Percentiles rank a stretch among this genome's conserved stretches.
Evolutionary conservation across 441 rosid species (phyloP).

Genomic region (Raphanus hybrid): DNA sequence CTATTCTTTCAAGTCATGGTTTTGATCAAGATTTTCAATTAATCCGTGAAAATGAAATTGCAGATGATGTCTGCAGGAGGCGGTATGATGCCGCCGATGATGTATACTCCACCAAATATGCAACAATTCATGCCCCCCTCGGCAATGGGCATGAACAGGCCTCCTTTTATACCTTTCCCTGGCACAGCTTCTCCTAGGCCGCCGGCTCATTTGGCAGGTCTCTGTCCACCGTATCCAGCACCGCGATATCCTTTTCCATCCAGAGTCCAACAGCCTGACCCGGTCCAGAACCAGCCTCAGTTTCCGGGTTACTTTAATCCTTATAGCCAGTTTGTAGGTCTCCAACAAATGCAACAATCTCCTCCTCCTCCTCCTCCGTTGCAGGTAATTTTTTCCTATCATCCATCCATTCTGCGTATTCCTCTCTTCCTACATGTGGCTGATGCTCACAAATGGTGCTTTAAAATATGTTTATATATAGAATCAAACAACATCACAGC

Average conservation of each 20-base stretch:
- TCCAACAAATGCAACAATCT: conserved; percentile 10
- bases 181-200: conserved; percentile 2
- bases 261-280: conserved; percentile 10
- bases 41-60: not conserved
- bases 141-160: conserved; percentile 26
- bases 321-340: conserved; percentile 31
- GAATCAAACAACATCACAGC: too few relatives aligned
- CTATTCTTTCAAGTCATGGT: too few relatives aligned
- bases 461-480: too few relatives aligned
- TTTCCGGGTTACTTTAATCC: conserved; percentile 27
- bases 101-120: conserved; percentile 3
- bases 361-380: too few relatives aligned
- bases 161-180: conserved; percentile 21
- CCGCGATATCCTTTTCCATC: conserved; percentile 31
- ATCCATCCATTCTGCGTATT: too few relatives aligned
- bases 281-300: conserved; percentile 27
- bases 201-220: not conserved
- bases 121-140: conserved; percentile 34
- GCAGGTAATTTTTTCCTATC: too few relatives aligned
- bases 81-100: not conserved
- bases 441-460: too few relatives aligned
- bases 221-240: conserved; percentile 50
- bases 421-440: too few relatives aligned
- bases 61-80: conserved; percentile 33
- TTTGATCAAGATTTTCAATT: too few relatives aligned